phyloP scores from a whole-genome alignment of 2,329 filamentous ascomycete genomes.

The Escovopsis sp. region DNA sequence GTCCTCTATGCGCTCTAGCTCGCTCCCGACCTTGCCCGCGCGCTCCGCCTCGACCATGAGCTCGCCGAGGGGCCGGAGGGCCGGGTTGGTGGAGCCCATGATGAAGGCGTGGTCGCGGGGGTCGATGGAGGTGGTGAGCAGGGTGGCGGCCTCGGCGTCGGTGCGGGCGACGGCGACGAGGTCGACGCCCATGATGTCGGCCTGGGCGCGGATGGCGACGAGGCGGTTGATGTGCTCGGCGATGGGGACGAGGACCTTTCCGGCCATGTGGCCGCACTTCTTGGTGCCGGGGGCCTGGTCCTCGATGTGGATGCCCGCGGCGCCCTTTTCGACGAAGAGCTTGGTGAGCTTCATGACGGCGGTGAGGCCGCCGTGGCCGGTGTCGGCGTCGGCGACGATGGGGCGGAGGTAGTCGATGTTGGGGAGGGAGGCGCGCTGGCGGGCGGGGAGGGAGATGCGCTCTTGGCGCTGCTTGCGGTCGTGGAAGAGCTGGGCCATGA shows the following conservation, averaged over 20 bases:
- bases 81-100: slow-evolving; percentile 73
- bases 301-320: slow-evolving; percentile 96
- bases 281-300: slow-evolving; percentile 97
- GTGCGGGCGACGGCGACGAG: slow-evolving; percentile 86
- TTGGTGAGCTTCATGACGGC: slow-evolving; percentile 99
- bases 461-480: slow-evolving; percentile 98
- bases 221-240: slow-evolving; percentile 96
- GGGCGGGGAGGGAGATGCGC: slow-evolving; percentile 61
- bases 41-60: slow-evolving; percentile 79
- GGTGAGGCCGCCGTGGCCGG: slow-evolving; percentile 92
- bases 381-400: slow-evolving; percentile 93
- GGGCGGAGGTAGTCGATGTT: slow-evolving; percentile 91
- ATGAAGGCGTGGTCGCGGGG: slow-evolving; percentile 91
- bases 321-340: slow-evolving; percentile 90
- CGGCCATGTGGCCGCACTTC: slow-evolving; percentile 99
- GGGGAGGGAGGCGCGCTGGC: slow-evolving; percentile 53
- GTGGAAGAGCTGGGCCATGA: slow-evolving; percentile 98
- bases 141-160: slow-evolving; percentile 91
- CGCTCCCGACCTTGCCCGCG: slow-evolving; percentile 61
- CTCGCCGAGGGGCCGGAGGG: slow-evolving; percentile 70
- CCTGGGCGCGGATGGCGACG: slow-evolving; percentile 90
- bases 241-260: slow-evolving; percentile 93
- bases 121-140: slow-evolving; percentile 94
- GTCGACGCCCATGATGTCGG: slow-evolving; percentile 93
- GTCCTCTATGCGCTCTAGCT: slow-evolving; percentile 87